A percentile compares a stretch with the other conserved stretches of the same genome.
These are phyloP conservation scores for Strobilomyces dryophilus DNA, from an alignment of 768 basidiomycete species.

Conservation along the genomic window DNA sequence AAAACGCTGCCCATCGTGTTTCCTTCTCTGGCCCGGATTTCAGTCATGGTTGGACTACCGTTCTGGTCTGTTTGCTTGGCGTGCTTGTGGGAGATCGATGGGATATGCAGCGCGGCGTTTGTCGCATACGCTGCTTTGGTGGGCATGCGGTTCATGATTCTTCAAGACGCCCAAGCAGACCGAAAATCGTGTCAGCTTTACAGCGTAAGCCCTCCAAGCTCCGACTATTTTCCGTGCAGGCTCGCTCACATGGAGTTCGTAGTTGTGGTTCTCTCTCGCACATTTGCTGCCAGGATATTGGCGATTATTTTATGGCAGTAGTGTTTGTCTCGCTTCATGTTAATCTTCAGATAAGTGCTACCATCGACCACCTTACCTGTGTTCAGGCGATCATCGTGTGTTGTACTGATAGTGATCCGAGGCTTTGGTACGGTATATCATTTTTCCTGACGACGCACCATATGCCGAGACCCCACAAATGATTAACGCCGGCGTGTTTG, in stretches of 20 bases:
- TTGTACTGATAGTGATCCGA: constrained; percentile 8
- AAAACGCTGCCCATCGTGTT: constrained; percentile 42
- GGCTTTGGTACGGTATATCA: background rate
- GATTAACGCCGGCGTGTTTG: background rate
- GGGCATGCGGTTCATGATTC: constrained; percentile 25
- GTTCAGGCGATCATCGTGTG: background rate
- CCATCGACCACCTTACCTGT: no score
- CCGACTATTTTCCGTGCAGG: background rate
- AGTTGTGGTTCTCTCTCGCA: constrained; percentile 32
- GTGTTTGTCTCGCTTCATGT: constrained; percentile 6
- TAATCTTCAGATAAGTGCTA: constrained; percentile 1
- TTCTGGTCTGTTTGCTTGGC: constrained; percentile 29
- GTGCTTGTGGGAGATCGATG: constrained; percentile 25
- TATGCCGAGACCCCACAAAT: background rate
- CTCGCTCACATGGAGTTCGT: background rate
- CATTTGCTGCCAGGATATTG: constrained; percentile 31
- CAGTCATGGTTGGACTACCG: constrained; percentile 26
- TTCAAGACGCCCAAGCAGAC: constrained; percentile 21
- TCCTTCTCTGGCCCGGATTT: constrained; percentile 29
- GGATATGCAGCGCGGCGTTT: constrained; percentile 24
- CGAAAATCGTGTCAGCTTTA: constrained; percentile 28
- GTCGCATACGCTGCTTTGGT: constrained; percentile 23
- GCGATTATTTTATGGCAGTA: constrained; percentile 22
- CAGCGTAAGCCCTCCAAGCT: constrained; percentile 20
- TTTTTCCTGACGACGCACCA: background rate